A percentile compares a stretch with the other conserved stretches of the same genome.
Conservation (phyloP, 2,329 filamentous ascomycete species). For the Colletotrichum paranaense region DNA sequence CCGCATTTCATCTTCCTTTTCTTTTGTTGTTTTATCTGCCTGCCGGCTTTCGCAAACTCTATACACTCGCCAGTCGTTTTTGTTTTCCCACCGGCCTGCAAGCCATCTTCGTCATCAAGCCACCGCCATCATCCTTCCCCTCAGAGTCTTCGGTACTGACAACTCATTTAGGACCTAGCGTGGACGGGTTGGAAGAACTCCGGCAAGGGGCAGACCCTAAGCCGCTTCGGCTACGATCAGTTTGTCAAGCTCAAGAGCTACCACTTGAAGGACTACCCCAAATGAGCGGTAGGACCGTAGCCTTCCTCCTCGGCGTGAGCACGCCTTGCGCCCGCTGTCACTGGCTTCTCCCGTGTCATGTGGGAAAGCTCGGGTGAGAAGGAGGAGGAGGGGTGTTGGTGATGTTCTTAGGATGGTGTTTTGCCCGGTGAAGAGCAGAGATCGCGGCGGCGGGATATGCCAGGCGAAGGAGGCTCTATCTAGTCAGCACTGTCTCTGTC, state of each 20-base stretch:
- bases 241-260: constrained; percentile 97
- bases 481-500: neutral
- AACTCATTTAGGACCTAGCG: constrained; percentile 77
- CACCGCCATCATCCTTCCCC: neutral
- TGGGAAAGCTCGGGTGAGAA: neutral
- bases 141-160: neutral
- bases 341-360: neutral
- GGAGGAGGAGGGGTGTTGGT: neutral
- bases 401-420: neutral
- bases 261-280: constrained; percentile 86
- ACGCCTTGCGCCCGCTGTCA: neutral
- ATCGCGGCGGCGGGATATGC: neutral
- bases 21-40: neutral
- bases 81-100: neutral
- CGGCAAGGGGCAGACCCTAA: constrained; percentile 89
- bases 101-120: constrained; percentile 36
- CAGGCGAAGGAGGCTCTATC: neutral
- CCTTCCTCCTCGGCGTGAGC: neutral
- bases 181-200: constrained; percentile 99
- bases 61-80: neutral
- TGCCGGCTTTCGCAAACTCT: neutral
- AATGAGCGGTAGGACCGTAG: constrained; percentile 51
- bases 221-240: constrained; percentile 91
- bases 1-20: neutral
- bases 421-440: neutral